Evolutionary conservation across 2,329 filamentous ascomycete species (phyloP).

Genomic region (Macrophomina phaseolina): DNA sequence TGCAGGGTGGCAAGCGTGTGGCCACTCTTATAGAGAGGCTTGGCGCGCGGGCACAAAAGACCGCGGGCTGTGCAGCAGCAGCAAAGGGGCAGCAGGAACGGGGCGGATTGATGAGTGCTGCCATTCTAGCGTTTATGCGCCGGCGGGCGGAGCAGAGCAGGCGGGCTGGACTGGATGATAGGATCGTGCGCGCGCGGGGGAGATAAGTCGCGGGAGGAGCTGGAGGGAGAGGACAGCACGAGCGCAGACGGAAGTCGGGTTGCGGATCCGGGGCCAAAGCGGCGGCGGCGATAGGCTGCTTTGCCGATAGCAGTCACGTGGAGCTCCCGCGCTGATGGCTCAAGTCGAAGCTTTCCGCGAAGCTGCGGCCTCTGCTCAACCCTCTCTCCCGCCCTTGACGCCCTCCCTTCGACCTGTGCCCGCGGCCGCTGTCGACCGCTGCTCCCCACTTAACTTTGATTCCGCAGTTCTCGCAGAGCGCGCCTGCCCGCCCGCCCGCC

Average conservation of each 20-base stretch:
- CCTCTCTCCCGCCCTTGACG: conserved; percentile 19
- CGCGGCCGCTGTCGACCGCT: neutral
- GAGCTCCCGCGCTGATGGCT: conserved; percentile 11
- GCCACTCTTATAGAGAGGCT: neutral
- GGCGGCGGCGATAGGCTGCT: neutral
- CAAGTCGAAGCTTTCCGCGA: conserved; percentile 18
- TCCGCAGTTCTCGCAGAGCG: neutral
- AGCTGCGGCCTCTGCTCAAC: conserved; percentile 11
- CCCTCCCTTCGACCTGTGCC: conserved; percentile 1
- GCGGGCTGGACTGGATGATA: too few species aligned
- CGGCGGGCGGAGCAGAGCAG: too few species aligned
- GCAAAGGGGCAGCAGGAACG: too few species aligned
- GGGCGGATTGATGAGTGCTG: too few species aligned
- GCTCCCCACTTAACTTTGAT: neutral
- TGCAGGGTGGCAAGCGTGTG: conserved; percentile 7
- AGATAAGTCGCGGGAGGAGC: too few species aligned
- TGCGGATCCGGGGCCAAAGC: conserved; percentile 7
- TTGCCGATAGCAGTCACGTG: conserved; percentile 13
- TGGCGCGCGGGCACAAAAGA: neutral
- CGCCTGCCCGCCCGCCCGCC: conserved; percentile 6
- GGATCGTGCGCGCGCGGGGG: too few species aligned
- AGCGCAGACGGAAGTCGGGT: neutral
- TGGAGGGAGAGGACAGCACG: neutral
- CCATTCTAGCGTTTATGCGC: too few species aligned
- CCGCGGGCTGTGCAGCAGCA: neutral